Conservation (phyloP, 768 basidiomycete species). For the Favolaschia claudopus region DNA sequence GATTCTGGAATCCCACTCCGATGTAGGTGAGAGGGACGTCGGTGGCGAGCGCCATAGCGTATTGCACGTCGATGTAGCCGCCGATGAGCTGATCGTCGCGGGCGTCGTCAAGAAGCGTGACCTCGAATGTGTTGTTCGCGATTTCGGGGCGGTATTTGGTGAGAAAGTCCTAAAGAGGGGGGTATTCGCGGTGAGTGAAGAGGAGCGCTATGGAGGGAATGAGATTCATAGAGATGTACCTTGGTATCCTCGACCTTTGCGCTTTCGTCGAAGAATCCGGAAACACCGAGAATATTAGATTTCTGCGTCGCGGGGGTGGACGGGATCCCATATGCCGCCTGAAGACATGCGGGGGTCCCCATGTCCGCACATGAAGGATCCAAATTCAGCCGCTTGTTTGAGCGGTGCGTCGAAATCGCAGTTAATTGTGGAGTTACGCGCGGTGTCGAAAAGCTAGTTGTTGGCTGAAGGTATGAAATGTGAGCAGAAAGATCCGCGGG, state of each 20-base stretch:
- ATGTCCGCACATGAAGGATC: slow-evolving; percentile 15
- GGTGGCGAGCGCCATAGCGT: slow-evolving; percentile 35
- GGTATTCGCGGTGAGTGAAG: too few species aligned
- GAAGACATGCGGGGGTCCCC: slow-evolving; percentile 34
- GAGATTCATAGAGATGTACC: slow-evolving; percentile 31
- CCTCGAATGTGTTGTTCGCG: slow-evolving; percentile 35
- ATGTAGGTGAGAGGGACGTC: slow-evolving; percentile 35
- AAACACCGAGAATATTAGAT: slow-evolving; percentile 28
- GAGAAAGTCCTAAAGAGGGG: not conserved
- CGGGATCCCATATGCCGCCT: slow-evolving; percentile 34
- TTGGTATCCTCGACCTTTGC: slow-evolving; percentile 15
- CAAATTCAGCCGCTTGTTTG: not conserved
- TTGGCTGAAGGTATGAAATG: slow-evolving; percentile 31
- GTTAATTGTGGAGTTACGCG: not conserved
- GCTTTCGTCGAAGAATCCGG: slow-evolving; percentile 29
- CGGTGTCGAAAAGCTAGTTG: slow-evolving; percentile 1
- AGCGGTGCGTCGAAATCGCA: not conserved
- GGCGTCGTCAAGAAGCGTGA: slow-evolving; percentile 17
- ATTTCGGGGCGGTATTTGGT: slow-evolving; percentile 21
- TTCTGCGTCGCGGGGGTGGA: slow-evolving; percentile 26
- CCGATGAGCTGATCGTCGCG: slow-evolving; percentile 4
- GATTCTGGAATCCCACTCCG: slow-evolving; percentile 29
- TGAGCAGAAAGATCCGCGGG: slow-evolving; percentile 29
- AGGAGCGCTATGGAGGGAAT: not conserved
- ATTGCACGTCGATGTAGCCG: slow-evolving; percentile 37